These are phyloP conservation scores for Hypoxylon lienhwacheense DNA, from an alignment of 495 filamentous ascomycete species.

Conservation along the genomic window DNA sequence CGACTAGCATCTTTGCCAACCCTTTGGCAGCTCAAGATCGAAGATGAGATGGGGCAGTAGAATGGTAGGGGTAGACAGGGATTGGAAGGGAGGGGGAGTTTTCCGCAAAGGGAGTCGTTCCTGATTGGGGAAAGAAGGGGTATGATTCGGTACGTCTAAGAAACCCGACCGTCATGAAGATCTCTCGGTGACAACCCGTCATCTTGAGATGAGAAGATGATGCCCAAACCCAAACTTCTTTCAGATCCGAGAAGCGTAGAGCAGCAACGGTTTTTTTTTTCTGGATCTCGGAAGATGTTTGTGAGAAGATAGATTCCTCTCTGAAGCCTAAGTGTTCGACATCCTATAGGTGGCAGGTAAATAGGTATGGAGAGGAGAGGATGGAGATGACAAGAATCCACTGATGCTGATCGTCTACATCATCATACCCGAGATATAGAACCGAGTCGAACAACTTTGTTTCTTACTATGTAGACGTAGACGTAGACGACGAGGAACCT, in stretches of 20 bases:
- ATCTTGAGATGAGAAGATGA: constrained; percentile 9
- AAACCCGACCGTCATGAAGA: constrained; percentile 29
- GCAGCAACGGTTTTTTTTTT: too few relatives aligned
- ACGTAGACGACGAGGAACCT: constrained; percentile 3
- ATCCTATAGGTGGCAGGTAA: too few relatives aligned
- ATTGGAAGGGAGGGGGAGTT: constrained; percentile 23
- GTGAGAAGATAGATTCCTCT: too few relatives aligned
- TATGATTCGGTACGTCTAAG: constrained; percentile 33
- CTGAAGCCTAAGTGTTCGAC: too few relatives aligned
- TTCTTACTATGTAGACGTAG: constrained; percentile 14
- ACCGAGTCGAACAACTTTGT: constrained; percentile 23
- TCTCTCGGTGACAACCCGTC: constrained; percentile 31
- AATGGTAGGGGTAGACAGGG: constrained; percentile 32
- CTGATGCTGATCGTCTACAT: neutral
- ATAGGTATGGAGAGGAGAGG: neutral
- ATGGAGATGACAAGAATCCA: neutral
- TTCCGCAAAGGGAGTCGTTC: constrained; percentile 29
- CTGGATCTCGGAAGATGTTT: too few relatives aligned
- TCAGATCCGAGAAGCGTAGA: too few relatives aligned
- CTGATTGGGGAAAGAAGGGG: constrained; percentile 34
- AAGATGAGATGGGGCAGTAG: constrained; percentile 39
- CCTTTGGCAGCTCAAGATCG: constrained; percentile 39
- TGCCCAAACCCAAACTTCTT: too few relatives aligned
- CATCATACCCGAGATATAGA: neutral
- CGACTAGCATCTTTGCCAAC: constrained; percentile 35